Evolutionary conservation across 2,329 filamentous ascomycete species (phyloP), one percentile per base, ranked within the genome.

Genomic region (Magnaporthiopsis rhizophila): DNA sequence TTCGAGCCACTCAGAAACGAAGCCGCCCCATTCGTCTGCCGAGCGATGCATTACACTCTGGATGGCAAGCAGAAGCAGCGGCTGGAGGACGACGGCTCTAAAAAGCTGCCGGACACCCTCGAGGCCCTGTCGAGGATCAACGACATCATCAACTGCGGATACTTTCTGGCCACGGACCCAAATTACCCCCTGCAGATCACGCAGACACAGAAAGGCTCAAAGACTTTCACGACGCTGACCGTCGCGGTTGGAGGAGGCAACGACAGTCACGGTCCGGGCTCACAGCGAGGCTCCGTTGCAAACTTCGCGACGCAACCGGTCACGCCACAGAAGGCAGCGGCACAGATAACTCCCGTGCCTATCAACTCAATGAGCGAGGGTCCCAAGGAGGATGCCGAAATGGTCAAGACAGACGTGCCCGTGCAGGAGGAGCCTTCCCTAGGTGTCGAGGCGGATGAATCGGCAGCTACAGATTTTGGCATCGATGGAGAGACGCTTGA

Each of bases 401-500:
- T 50, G 61, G 24, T 24, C 6, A 30, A 53, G 6, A 50, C 61
- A 18, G 28, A 24, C n/a, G 18, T 58, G 34, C 24, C 61, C 21
- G n/a, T 45, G 45, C 50, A 56, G 15, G 61, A 56, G 15, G 61
- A 53, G 30, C 30, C 61, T 13, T 28, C 28, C 30, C 24, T 12
- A 15, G 50, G 0, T 62, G 8, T 28, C 3, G 24, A 45, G 2
- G 24, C 7, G 18, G 45, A 32, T 26, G 53, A 58, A 21, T 59
- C 62, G 5, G 36, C 18, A 6, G 56, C 36, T 30, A 18, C 32
- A 24, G 62, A 63, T n/a, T 63, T 58, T 28, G 62, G 57, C 15
- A 71, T 75, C 24, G 77, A 78, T 50, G 72, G 68, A 4, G 77
- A 81, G 30, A 78, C 83, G 65, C 76, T 78, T 53, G 75, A 77